These are phyloP conservation scores for Inonotus hispidus DNA, from an alignment of 1,284 basidiomycete species.

Conservation along the genomic window DNA sequence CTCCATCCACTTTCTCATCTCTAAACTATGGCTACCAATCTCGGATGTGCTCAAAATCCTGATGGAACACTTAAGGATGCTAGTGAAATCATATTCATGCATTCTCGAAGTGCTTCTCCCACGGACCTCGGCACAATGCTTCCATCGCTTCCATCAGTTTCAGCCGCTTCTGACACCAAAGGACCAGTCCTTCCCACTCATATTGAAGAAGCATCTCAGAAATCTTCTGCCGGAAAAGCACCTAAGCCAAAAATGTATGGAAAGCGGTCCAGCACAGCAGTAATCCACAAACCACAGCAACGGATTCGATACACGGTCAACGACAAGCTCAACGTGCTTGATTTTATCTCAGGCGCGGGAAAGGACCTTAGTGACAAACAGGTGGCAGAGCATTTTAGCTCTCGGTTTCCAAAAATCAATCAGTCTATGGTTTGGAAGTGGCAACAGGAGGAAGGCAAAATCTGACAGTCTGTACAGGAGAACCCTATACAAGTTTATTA, in stretches of 20 bases:
- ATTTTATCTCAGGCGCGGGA: neutral
- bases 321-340: slow-evolving; percentile 1
- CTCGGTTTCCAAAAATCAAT: neutral
- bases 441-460: neutral
- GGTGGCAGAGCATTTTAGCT: neutral
- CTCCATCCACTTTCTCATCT: neutral
- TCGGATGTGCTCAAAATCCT: slow-evolving; percentile 10
- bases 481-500: neutral
- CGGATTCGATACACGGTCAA: neutral
- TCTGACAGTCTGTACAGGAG: neutral
- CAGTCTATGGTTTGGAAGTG: neutral
- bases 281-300: neutral
- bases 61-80: slow-evolving; percentile 10
- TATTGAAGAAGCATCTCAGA: neutral
- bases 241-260: neutral
- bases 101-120: neutral
- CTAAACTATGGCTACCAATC: neutral
- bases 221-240: neutral
- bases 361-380: neutral
- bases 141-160: neutral
- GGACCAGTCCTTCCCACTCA: neutral
- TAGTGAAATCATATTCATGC: neutral
- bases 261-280: neutral
- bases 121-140: neutral
- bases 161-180: neutral